Evolutionary conservation across 805 yeast genomes (phyloP).

Genomic region (Candida multigemmis): DNA sequence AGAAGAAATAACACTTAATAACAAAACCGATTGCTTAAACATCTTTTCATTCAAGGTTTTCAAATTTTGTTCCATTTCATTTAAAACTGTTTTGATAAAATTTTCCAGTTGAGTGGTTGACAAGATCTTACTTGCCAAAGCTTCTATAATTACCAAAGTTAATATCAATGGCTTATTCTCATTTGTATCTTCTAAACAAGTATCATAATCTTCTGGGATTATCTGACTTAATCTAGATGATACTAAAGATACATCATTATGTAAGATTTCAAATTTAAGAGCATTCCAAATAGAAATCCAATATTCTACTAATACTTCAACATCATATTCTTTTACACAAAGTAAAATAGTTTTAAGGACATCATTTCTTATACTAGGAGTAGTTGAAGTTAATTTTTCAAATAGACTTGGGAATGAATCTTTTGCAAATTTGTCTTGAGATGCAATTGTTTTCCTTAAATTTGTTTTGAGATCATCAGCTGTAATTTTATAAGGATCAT

Average conservation of each 20-base stretch:
- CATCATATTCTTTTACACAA: constrained; percentile 47
- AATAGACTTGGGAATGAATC: constrained; percentile 72
- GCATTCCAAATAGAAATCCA: constrained; percentile 85
- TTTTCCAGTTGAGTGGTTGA: constrained; percentile 19
- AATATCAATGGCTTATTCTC: constrained; percentile 26
- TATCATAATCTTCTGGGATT: constrained; percentile 13
- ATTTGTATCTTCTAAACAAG: constrained; percentile 19
- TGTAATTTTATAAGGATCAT: constrained; percentile 80
- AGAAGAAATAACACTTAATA: constrained; percentile 48
- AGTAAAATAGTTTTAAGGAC: constrained; percentile 52
- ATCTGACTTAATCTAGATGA: constrained; percentile 16
- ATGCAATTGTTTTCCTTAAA: constrained; percentile 53
- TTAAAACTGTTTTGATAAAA: constrained; percentile 22
- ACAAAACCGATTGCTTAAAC: constrained; percentile 51
- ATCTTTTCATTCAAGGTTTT: constrained; percentile 41
- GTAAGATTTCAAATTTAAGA: constrained; percentile 80
- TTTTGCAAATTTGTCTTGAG: constrained; percentile 53
- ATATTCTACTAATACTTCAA: constrained; percentile 39
- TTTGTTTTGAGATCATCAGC: constrained; percentile 58
- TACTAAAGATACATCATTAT: constrained; percentile 41
- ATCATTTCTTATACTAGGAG: constrained; percentile 66
- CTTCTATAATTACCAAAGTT: constrained; percentile 26
- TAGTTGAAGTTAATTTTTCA: constrained; percentile 72
- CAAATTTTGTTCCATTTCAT: constrained; percentile 49
- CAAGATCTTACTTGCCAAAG: constrained; percentile 17